These are phyloP conservation scores for Acephala macrosclerotiorum DNA, from an alignment of 2,329 filamentous ascomycete species.

Conservation along the genomic window DNA sequence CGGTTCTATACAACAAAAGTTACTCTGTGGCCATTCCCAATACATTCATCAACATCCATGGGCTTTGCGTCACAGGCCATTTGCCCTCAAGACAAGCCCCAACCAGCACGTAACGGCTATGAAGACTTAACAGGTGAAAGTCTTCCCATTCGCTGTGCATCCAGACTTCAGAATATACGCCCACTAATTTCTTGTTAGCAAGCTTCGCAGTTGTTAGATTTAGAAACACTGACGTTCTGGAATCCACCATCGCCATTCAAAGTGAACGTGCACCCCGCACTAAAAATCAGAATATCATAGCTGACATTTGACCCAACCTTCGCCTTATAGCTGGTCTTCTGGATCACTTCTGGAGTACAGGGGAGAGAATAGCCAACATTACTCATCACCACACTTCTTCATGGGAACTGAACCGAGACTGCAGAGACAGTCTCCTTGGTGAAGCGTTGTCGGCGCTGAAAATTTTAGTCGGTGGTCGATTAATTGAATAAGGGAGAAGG, in stretches of 20 bases:
- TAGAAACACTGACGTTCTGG: constrained; percentile 18
- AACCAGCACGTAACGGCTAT: constrained; percentile 6
- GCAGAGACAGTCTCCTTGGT: constrained; percentile 29
- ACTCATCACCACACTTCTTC: constrained; percentile 27
- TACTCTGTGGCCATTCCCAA: no score
- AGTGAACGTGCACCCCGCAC: constrained; percentile 23
- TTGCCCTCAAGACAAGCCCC: no score
- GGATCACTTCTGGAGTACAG: constrained; percentile 16
- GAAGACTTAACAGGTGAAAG: constrained; percentile 22
- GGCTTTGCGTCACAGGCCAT: no score
- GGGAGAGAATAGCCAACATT: constrained; percentile 27
- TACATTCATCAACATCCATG: no score
- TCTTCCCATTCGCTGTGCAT: constrained; percentile 15
- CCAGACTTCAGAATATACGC: constrained; percentile 14
- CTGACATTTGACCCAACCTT: constrained; percentile 30
- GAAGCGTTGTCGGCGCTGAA: constrained; percentile 29
- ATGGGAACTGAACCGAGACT: constrained; percentile 23
- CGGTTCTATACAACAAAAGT: no score
- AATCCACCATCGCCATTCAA: constrained; percentile 26
- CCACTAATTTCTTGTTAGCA: constrained; percentile 18
- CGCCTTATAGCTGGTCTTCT: constrained; percentile 29
- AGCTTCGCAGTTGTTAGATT: background rate
- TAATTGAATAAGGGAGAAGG: background rate
- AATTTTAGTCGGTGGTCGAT: background rate
- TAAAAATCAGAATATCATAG: constrained; percentile 28